Evolutionary conservation across 1,284 basidiomycete species (phyloP), one percentile per base, ranked within the genome.

Genomic region (Exsudoporus floridanus): DNA sequence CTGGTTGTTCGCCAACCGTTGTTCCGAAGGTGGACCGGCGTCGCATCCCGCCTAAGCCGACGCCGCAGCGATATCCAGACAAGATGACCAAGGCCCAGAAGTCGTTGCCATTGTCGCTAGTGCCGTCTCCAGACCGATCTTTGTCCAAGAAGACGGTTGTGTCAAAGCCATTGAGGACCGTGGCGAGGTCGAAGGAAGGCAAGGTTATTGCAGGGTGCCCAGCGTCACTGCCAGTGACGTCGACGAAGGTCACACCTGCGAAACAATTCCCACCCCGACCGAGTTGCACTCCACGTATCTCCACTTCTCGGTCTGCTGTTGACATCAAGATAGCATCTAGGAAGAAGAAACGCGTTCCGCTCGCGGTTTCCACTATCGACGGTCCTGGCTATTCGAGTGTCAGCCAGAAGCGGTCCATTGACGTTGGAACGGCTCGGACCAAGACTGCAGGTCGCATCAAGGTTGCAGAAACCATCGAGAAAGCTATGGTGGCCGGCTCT

Each of bases 241-340:
- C 19, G 25, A 40, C 25, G 37, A 36, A 9, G 31, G 12, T 14
- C 7, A 23, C 5, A 21, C 10, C 16, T 16, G 14, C 13, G 25
- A 34, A 28, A 5, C 18, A 40, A 3, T 38, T 18, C 4, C 16
- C 25, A 2, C n/a, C 34, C 0, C 42, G 49, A 25, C 51, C 61
- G 0, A 48, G 46, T 7, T 63, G 46, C 27, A 7, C 59, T 30
- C 59, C 39, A 0, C 33, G 43, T 14, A 19, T 14, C 6, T 30
- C 25, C 18, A 19, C 13, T 12, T 2, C 34, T 36, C 39, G 0
- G 1, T 16, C 55, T 8, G 38, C 37, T 10, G 38, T 25, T 7
- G 13, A 10, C 21, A 2, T 25, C 7, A 12, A 3, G 0, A 7
- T 3, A 0, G 13, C 25, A n/a, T 16, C n/a, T 2, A 33, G 34